A percentile compares a stretch with the other conserved stretches of the same genome.
Evolutionary conservation across 768 basidiomycete species (phyloP).

Genomic region (Lentinula edodes): DNA sequence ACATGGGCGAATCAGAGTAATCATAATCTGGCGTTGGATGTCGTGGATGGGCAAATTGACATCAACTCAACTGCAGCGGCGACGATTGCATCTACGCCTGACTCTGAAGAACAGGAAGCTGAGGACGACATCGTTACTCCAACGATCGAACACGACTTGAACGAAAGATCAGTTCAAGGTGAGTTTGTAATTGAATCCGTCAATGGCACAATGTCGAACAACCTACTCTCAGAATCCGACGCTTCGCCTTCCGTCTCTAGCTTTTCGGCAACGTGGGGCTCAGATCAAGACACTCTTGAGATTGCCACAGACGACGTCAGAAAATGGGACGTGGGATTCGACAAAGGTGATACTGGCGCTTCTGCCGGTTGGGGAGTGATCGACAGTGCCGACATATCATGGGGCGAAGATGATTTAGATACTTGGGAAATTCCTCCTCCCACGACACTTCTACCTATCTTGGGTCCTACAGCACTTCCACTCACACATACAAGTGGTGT

Average conservation of each 20-base stretch:
- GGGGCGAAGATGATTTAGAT: background rate
- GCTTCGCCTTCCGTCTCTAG: background rate
- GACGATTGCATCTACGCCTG: background rate
- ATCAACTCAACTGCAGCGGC: background rate
- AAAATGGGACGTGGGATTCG: background rate
- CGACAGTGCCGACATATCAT: background rate
- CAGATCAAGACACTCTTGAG: background rate
- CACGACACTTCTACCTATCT: slow-evolving; percentile 27
- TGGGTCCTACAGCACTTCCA: slow-evolving; percentile 55
- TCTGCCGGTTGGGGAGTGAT: background rate
- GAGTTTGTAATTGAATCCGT: background rate
- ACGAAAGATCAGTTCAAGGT: slow-evolving; percentile 12
- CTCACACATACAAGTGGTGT: slow-evolving; percentile 60
- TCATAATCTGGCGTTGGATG: background rate
- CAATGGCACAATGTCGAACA: background rate
- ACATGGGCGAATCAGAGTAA: slow-evolving; percentile 17
- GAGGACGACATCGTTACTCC: background rate
- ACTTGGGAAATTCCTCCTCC: background rate
- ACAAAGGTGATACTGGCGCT: background rate
- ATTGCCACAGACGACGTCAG: background rate
- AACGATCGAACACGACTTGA: slow-evolving; percentile 22
- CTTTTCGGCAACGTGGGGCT: background rate
- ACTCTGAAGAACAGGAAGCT: background rate
- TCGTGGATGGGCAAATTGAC: background rate
- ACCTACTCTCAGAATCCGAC: background rate